phyloP scores from a whole-genome alignment of 1,139 yeast genomes.

The Saccharomycopsis hybrid region DNA sequence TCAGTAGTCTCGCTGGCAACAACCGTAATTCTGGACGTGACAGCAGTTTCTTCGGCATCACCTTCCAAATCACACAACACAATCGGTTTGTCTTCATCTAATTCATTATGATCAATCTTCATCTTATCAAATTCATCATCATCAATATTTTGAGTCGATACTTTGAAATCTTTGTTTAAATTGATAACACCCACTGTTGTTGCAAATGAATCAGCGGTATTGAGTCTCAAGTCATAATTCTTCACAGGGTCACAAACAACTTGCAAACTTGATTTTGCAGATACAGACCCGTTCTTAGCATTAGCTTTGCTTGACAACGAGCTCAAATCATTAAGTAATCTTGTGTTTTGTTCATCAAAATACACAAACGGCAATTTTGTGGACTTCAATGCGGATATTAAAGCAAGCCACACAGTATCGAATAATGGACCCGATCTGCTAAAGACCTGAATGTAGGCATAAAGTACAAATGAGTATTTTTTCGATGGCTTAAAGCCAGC shows the following conservation, averaged over 20 bases:
- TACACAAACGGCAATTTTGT: conserved; percentile 63
- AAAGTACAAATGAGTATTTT: conserved; percentile 55
- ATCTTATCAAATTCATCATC: conserved; percentile 25
- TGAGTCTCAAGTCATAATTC: conserved; percentile 32
- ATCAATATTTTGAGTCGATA: conserved; percentile 28
- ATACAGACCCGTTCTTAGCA: conserved; percentile 25
- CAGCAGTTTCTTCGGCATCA: conserved; percentile 58
- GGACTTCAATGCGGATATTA: conserved; percentile 55
- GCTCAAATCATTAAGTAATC: conserved; percentile 25
- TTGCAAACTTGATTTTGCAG: conserved; percentile 24
- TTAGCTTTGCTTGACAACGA: conserved; percentile 23
- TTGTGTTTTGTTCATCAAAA: conserved; percentile 47
- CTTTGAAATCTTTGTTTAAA: conserved; percentile 30
- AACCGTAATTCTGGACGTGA: conserved; percentile 29
- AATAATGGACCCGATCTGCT: conserved; percentile 77
- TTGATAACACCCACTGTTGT: conserved; percentile 63
- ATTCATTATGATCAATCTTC: conserved; percentile 27
- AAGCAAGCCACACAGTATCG: conserved; percentile 70
- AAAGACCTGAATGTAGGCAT: conserved; percentile 71
- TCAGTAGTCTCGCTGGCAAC: conserved; percentile 21
- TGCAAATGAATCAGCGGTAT: conserved; percentile 37
- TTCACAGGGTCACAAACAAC: conserved; percentile 38
- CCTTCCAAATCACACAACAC: conserved; percentile 70
- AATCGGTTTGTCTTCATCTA: conserved; percentile 28
- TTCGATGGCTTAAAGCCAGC: conserved; percentile 34